phyloP scores from a whole-genome alignment of 805 yeast species.

The Zygoascus biomembranicola region DNA sequence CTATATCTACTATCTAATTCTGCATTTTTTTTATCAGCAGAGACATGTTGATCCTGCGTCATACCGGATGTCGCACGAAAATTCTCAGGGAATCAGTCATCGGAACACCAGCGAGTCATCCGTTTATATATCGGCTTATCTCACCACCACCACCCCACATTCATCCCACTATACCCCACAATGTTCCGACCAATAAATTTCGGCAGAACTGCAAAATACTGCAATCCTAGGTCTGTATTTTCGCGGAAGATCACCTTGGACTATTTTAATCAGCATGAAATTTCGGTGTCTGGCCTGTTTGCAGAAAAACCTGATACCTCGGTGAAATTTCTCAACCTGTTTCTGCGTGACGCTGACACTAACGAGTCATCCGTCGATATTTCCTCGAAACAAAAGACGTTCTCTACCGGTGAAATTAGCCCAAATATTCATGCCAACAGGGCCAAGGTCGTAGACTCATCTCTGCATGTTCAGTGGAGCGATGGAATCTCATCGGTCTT shows the following conservation, averaged over 20 bases:
- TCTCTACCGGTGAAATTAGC: slow-evolving; percentile 44
- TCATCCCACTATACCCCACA: not conserved
- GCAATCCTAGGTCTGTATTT: not conserved
- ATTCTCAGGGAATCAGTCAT: not conserved
- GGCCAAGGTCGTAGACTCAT: slow-evolving; percentile 22
- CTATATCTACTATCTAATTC: not conserved
- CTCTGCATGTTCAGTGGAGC: slow-evolving; percentile 39
- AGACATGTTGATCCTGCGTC: not conserved
- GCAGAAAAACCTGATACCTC: not conserved
- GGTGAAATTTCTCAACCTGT: slow-evolving; percentile 24
- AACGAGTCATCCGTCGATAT: slow-evolving; percentile 44
- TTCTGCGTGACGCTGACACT: slow-evolving; percentile 59
- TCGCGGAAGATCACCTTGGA: slow-evolving; percentile 3
- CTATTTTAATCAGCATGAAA: slow-evolving; percentile 7
- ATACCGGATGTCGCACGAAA: not conserved
- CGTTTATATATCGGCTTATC: not conserved
- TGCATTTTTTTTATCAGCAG: not conserved
- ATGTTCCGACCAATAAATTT: not conserved
- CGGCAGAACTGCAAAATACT: not conserved
- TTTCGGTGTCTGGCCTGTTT: slow-evolving; percentile 11
- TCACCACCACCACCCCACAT: not conserved
- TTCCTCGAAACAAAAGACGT: slow-evolving; percentile 50
- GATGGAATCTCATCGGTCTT: slow-evolving; percentile 40
- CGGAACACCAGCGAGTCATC: not conserved
- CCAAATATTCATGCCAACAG: slow-evolving; percentile 29